These are phyloP conservation scores for Kingdonia uniflora DNA, from an alignment of 164 flowering plant species.

Conservation along the genomic window DNA sequence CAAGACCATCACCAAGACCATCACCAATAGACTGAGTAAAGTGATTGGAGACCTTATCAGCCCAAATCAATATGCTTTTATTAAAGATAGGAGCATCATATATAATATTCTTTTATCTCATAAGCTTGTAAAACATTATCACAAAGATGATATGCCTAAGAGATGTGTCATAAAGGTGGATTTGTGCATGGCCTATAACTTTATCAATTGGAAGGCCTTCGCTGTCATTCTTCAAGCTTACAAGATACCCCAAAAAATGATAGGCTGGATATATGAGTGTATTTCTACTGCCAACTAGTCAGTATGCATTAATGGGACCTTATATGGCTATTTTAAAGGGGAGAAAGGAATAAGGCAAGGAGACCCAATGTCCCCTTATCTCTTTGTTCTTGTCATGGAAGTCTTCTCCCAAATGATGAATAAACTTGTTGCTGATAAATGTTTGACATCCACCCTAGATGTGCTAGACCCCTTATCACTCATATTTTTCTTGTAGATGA, in stretches of 20 bases:
- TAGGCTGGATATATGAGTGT: neutral
- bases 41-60: neutral
- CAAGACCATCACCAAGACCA: no score
- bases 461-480: neutral
- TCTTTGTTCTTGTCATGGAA: neutral
- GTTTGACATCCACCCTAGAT: neutral
- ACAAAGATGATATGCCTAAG: no score
- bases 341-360: neutral
- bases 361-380: neutral
- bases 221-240: no score
- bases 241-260: no score
- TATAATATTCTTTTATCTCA: neutral
- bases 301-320: neutral
- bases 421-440: neutral
- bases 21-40: no score
- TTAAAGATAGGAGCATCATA: neutral
- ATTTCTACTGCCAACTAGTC: neutral
- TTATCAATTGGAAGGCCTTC: no score
- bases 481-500: neutral
- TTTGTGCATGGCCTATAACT: no score
- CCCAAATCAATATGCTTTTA: no score
- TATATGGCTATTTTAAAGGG: neutral
- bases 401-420: neutral
- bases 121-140: no score
- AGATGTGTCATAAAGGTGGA: no score